These are phyloP conservation scores for Capronia americana DNA, from an alignment of 2,329 filamentous ascomycete genomes.

Conservation along the genomic window DNA sequence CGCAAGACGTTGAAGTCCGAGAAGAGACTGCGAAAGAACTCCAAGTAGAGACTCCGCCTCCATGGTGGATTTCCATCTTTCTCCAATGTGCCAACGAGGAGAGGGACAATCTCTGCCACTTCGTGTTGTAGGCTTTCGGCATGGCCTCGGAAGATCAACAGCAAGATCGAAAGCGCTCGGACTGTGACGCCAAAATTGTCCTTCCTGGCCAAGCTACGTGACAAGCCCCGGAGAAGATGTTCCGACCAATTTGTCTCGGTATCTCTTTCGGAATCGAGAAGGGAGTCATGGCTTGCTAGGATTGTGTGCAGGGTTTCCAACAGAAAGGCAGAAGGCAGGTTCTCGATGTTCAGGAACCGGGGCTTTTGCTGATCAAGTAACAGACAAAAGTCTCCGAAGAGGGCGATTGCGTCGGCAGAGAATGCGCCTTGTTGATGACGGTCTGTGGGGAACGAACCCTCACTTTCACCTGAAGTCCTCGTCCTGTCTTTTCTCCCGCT, in stretches of 20 bases:
- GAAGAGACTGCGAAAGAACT: conserved; percentile 86
- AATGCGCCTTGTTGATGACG: conserved; percentile 27
- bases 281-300: conserved; percentile 79
- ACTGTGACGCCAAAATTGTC: conserved; percentile 34
- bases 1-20: conserved; percentile 78
- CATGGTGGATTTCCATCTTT: conserved; percentile 78
- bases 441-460: conserved; percentile 28
- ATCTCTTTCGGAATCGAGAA: conserved; percentile 80
- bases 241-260: conserved; percentile 78
- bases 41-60: conserved; percentile 90
- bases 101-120: conserved; percentile 79
- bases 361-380: conserved; percentile 84
- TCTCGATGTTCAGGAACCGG: conserved; percentile 79
- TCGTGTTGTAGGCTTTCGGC: conserved; percentile 54
- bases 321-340: conserved; percentile 80
- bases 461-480: conserved; percentile 17
- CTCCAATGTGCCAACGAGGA: conserved; percentile 85
- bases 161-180: conserved; percentile 30
- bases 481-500: conserved; percentile 52
- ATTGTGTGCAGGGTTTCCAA: conserved; percentile 92
- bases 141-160: conserved; percentile 23
- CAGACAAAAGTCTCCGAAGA: conserved; percentile 89
- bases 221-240: conserved; percentile 51
- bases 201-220: conserved; percentile 28
- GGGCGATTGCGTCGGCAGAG: conserved; percentile 51